Evolutionary conservation across 73 alveolate species (phyloP).

Genomic region (Tetrahymena elliotti): DNA sequence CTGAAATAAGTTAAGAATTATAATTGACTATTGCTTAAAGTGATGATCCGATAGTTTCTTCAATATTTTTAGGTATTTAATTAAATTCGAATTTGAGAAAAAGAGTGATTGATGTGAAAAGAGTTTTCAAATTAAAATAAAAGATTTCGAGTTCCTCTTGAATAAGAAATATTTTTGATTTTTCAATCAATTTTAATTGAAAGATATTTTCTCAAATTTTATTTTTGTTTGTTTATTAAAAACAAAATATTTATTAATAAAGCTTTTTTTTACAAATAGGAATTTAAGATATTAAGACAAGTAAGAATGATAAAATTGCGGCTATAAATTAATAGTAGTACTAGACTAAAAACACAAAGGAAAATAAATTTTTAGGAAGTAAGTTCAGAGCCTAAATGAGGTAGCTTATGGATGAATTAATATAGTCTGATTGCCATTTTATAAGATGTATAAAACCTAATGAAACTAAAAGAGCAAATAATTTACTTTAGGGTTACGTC

Average conservation of each 20-base stretch:
- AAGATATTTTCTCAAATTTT: neutral
- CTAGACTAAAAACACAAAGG: neutral
- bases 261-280: neutral
- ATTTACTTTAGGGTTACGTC: neutral
- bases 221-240: neutral
- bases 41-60: neutral
- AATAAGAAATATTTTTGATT: no score
- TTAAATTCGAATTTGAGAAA: neutral
- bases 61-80: neutral
- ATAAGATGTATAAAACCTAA: neutral
- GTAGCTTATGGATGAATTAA: neutral
- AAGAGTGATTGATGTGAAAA: neutral
- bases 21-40: neutral
- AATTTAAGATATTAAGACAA: neutral
- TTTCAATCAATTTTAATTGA: neutral
- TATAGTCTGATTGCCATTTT: neutral
- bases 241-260: neutral
- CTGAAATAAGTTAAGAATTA: conserved; percentile 52
- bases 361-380: neutral
- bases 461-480: neutral
- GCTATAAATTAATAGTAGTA: neutral
- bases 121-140: neutral
- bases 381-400: neutral
- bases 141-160: neutral
- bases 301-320: neutral